Base-by-base conservation (phyloP, 768 basidiomycete genomes). In the Mycena floridula region DNA sequence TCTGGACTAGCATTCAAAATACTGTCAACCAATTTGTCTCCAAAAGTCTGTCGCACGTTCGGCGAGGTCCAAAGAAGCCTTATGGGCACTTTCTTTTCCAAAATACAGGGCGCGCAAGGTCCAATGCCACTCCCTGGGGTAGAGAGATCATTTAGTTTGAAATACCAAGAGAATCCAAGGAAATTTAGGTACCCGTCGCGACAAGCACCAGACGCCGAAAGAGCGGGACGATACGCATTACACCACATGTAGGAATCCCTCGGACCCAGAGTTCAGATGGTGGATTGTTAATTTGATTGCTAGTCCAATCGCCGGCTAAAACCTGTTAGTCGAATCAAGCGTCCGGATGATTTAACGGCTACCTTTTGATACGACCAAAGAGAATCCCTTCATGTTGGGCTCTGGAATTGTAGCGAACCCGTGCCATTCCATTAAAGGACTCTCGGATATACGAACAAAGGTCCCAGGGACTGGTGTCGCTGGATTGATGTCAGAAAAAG, bases 171-270 rank as follows among this genome's bases (percentile, higher is more conserved):
- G n/a, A n/a, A n/a, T n/a, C n/a, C n/a, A n/a, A n/a, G n/a, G n/a
- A n/a, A n/a, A n/a, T n/a, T n/a, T n/a, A n/a, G n/a, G n/a, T n/a
- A n/a, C 76, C 77, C 1, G 76, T 79, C 12, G 76, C 76, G 27
- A 78, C 75, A 38, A 78, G 60, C 23, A 78, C 69, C 18, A 77
- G 61, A 27, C 68, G 64, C 24, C 69, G 66, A 69, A 79, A 77
- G 35, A 77, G 62, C 4, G 66, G 60, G 9, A 70, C 68, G 38
- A 73, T 72, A 36, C 69, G 65, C 23, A 78, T 57, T 41, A 78
- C 66, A 35, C 64, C 67, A 42, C 57, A 61, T 38, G 59, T 59
- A 2, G 67, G 63, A 16, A 66, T 55, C 16, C 68, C 68, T 43
- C 68, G 68, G 11, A 68, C 62, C 65, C 66, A 72, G 25, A 72